Percentiles rank a stretch among this genome's conserved stretches.
phyloP scores from a whole-genome alignment of 2,329 filamentous ascomycete species.

The Ophiostoma pallidulum region DNA sequence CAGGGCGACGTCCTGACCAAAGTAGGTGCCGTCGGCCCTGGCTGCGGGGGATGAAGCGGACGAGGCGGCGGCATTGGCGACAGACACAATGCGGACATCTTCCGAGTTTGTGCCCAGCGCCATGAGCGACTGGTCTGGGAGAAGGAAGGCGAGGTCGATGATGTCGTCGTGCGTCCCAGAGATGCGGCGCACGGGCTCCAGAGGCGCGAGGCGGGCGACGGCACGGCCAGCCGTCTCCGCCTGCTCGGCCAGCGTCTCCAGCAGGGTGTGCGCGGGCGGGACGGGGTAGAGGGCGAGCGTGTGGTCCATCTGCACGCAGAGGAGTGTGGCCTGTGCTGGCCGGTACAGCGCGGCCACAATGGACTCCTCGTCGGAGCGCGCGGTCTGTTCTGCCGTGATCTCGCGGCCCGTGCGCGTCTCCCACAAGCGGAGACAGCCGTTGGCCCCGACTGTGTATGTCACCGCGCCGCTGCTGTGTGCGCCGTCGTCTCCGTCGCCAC shows the following conservation, averaged over 20 bases:
- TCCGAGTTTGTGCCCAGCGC: conserved; percentile 94
- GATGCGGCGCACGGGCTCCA: conserved; percentile 61
- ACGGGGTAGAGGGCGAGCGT: conserved; percentile 65
- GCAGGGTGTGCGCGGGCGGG: conserved; percentile 26
- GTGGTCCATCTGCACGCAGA: conserved; percentile 83
- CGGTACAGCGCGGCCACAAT: conserved; percentile 66
- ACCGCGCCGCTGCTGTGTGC: conserved; percentile 40
- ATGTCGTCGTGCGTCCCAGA: conserved; percentile 97
- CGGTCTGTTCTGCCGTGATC: conserved; percentile 62
- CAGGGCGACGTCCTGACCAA: conserved; percentile 79
- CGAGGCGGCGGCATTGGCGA: conserved; percentile 32
- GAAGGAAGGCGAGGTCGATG: conserved; percentile 83
- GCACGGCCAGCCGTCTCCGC: background rate
- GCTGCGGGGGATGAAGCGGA: background rate
- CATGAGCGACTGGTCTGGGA: conserved; percentile 69
- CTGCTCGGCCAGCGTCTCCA: conserved; percentile 13
- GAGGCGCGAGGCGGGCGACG: conserved; percentile 25
- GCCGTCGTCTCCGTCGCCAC: background rate
- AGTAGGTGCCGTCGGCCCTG: conserved; percentile 46
- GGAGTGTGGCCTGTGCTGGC: conserved; percentile 55
- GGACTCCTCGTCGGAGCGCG: conserved; percentile 50
- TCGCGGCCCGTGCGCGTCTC: conserved; percentile 67
- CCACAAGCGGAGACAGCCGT: conserved; percentile 78
- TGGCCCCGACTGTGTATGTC: conserved; percentile 77
- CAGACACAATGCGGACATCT: conserved; percentile 78